Percentiles rank a stretch among this genome's conserved stretches.
Evolutionary conservation across 2,329 filamentous ascomycete genomes (phyloP).

Genomic region (Arthrinium puccinioides): DNA sequence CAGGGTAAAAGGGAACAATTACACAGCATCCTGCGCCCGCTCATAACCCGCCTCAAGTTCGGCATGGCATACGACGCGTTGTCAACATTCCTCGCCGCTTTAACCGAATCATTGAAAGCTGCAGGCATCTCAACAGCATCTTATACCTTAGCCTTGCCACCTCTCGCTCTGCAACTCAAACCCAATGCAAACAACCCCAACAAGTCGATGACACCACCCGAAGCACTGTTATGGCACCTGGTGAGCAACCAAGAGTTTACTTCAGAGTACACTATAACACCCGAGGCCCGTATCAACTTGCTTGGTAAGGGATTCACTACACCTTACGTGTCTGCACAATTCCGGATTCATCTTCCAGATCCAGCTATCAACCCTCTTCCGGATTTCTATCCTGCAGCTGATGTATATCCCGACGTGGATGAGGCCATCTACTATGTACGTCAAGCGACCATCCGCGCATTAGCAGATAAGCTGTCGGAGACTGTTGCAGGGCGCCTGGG

Average conservation of each 20-base stretch:
- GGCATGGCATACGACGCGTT: conserved; percentile 31
- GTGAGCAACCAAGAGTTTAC: conserved; percentile 32
- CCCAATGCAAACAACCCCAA: neutral
- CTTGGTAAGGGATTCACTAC: conserved; percentile 36
- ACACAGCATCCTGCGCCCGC: conserved; percentile 42
- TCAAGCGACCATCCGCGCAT: conserved; percentile 28
- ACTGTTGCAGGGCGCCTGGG: conserved; percentile 8
- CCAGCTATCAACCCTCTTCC: conserved; percentile 23
- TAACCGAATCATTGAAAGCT: conserved; percentile 35
- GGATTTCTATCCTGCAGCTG: conserved; percentile 32
- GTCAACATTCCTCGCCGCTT: conserved; percentile 32
- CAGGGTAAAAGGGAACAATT: conserved; percentile 31
- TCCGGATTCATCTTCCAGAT: conserved; percentile 25
- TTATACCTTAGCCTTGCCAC: neutral
- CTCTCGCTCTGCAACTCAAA: neutral
- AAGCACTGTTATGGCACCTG: conserved; percentile 36
- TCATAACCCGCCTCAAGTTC: conserved; percentile 42
- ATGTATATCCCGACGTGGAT: conserved; percentile 35
- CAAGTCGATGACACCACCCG: conserved; percentile 31
- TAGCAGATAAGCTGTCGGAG: conserved; percentile 12
- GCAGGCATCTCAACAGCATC: conserved; percentile 29
- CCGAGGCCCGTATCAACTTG: conserved; percentile 33
- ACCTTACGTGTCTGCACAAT: conserved; percentile 37
- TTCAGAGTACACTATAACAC: conserved; percentile 38
- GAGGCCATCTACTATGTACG: conserved; percentile 40